A percentile compares a stretch with the other conserved stretches of the same genome.
Evolutionary conservation across 2,329 filamentous ascomycete genomes (phyloP).

Genomic region (Colletotrichum karsti): DNA sequence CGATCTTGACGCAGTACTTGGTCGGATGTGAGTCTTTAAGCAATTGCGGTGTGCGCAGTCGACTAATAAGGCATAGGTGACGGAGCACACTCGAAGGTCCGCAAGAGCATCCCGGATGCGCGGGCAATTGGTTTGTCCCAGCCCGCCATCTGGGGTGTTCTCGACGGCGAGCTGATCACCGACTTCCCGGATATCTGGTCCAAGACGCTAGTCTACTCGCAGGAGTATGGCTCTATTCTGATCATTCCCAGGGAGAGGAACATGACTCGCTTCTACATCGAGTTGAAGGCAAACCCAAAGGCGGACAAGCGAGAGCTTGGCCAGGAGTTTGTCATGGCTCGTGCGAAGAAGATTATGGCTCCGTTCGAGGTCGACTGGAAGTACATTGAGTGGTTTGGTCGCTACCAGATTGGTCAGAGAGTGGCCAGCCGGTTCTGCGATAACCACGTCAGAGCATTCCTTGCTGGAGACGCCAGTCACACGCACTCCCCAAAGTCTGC

Average conservation of each 20-base stretch:
- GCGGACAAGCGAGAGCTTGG: conserved; percentile 52
- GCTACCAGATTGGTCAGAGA: conserved; percentile 76
- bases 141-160: conserved; percentile 71
- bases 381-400: conserved; percentile 75
- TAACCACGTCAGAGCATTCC: conserved; percentile 68
- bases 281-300: conserved; percentile 58
- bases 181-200: conserved; percentile 81
- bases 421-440: conserved; percentile 76
- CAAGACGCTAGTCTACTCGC: conserved; percentile 75
- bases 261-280: conserved; percentile 72
- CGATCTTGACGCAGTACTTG: conserved; percentile 68
- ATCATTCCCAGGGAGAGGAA: conserved; percentile 78
- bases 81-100: conserved; percentile 76
- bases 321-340: conserved; percentile 76
- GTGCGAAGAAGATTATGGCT: conserved; percentile 67
- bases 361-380: conserved; percentile 67
- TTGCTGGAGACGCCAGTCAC: conserved; percentile 76
- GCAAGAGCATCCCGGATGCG: conserved; percentile 67
- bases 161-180: conserved; percentile 76
- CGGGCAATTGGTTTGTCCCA: conserved; percentile 65
- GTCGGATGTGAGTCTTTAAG: conserved; percentile 64
- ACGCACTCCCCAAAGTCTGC: conserved; percentile 78
- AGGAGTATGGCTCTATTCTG: conserved; percentile 74
- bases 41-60: background rate
- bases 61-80: conserved; percentile 55